Percentiles rank a stretch among this genome's conserved stretches.
phyloP scores from a whole-genome alignment of 352 stramenopile genomes.

The Saprolegnia diclina region DNA sequence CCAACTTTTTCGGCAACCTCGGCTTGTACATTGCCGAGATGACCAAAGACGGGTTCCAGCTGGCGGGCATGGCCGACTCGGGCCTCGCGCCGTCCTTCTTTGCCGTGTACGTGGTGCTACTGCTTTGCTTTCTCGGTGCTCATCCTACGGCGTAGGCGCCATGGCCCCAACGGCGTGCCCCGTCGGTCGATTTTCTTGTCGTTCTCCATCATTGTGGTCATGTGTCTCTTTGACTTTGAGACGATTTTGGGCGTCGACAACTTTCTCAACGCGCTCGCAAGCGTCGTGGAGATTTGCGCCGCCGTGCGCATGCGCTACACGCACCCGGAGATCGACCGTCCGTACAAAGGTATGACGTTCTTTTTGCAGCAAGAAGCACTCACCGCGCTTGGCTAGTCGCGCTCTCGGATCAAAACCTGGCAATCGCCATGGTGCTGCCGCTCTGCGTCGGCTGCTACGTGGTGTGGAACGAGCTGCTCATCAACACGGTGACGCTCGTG shows the following conservation, averaged over 20 bases:
- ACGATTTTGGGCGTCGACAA: slow-evolving; percentile 78
- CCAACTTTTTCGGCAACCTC: slow-evolving; percentile 68
- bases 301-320: slow-evolving; percentile 73
- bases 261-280: slow-evolving; percentile 66
- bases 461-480: slow-evolving; percentile 75
- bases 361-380: too few relatives aligned
- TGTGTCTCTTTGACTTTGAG: slow-evolving; percentile 76
- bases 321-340: slow-evolving; percentile 62
- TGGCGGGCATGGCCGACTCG: slow-evolving; percentile 77
- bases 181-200: slow-evolving; percentile 62
- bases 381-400: too few relatives aligned
- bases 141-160: slow-evolving; percentile 33
- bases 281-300: slow-evolving; percentile 67
- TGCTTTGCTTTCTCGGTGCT: background rate
- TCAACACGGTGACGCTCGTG: slow-evolving; percentile 58
- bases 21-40: slow-evolving; percentile 80
- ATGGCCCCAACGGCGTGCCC: slow-evolving; percentile 53
- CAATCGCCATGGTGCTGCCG: slow-evolving; percentile 45
- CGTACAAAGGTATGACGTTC: slow-evolving; percentile 38
- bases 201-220: slow-evolving; percentile 71
- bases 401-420: slow-evolving; percentile 51
- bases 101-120: slow-evolving; percentile 44
- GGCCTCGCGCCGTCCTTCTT: slow-evolving; percentile 73
- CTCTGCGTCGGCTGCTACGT: slow-evolving; percentile 67
- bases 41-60: slow-evolving; percentile 73